phyloP scores from a whole-genome alignment of 1,284 basidiomycete species.

The Paramarasmius palmivorus region DNA sequence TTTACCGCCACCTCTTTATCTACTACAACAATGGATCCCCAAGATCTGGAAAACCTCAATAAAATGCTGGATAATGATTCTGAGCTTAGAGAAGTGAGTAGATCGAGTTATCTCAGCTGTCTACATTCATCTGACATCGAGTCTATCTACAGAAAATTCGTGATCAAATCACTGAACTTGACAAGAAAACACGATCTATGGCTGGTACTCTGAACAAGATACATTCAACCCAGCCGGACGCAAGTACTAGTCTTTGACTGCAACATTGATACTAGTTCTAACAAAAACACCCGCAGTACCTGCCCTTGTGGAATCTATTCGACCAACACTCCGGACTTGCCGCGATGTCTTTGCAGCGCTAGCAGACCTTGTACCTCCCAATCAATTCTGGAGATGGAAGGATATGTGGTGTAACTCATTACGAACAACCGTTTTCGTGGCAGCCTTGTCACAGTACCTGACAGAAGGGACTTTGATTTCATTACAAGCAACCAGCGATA shows the following conservation, averaged over 20 bases:
- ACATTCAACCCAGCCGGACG: constrained; percentile 66
- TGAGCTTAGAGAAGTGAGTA: constrained; percentile 49
- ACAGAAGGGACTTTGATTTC: constrained; percentile 60
- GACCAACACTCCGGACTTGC: constrained; percentile 56
- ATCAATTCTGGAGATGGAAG: constrained; percentile 83
- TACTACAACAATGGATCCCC: constrained; percentile 48
- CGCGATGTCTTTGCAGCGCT: constrained; percentile 51
- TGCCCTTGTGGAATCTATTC: constrained; percentile 55
- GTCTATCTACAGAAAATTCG: constrained; percentile 62
- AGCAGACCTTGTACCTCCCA: constrained; percentile 57
- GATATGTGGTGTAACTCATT: constrained; percentile 74
- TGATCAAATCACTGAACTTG: constrained; percentile 69
- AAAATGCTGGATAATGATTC: constrained; percentile 52
- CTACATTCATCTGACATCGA: background rate
- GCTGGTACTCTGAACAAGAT: constrained; percentile 71
- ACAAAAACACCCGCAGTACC: constrained; percentile 44
- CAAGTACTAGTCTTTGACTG: constrained; percentile 42
- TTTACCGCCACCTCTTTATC: too few relatives aligned
- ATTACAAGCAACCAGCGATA: constrained; percentile 48
- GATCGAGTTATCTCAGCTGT: background rate
- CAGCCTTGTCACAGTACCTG: constrained; percentile 68
- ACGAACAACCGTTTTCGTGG: constrained; percentile 64
- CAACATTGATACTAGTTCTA: background rate
- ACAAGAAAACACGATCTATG: constrained; percentile 70
- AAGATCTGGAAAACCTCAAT: constrained; percentile 55